Evolutionary conservation across 139 green algal species (phyloP).

Genomic region (Chloropicon primus): DNA sequence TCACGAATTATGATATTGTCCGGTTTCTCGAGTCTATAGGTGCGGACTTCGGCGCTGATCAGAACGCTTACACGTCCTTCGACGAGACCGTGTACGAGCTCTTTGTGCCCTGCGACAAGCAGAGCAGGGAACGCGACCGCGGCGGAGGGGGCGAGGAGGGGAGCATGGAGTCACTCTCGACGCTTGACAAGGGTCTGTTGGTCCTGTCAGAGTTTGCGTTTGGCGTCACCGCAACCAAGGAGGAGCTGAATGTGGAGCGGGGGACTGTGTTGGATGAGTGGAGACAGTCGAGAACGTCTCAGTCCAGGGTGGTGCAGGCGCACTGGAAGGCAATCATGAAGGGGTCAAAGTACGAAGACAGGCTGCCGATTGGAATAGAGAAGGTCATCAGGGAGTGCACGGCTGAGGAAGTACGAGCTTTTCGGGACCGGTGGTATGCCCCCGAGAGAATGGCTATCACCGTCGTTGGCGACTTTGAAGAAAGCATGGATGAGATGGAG

Average conservation of each 20-base stretch:
- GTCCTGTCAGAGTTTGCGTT: constrained; percentile 67
- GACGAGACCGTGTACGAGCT: constrained; percentile 66
- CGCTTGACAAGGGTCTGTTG: constrained; percentile 43
- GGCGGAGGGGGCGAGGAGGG: constrained; percentile 21
- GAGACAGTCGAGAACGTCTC: constrained; percentile 41
- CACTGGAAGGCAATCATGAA: constrained; percentile 71
- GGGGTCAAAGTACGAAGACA: constrained; percentile 56
- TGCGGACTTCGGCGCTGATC: constrained; percentile 68
- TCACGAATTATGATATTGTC: constrained; percentile 66
- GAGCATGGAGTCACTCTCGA: constrained; percentile 27
- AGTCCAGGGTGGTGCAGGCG: constrained; percentile 46
- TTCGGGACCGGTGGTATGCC: constrained; percentile 53
- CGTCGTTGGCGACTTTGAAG: constrained; percentile 54
- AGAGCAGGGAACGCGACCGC: no score
- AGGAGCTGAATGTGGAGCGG: constrained; percentile 69
- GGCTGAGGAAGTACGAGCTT: constrained; percentile 34
- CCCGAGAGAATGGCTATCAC: constrained; percentile 33
- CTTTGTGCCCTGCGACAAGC: constrained; percentile 20
- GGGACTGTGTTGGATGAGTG: constrained; percentile 80
- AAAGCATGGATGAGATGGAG: constrained; percentile 28
- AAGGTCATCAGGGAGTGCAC: constrained; percentile 40
- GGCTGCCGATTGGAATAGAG: constrained; percentile 72
- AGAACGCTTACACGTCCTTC: constrained; percentile 69
- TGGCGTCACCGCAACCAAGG: constrained; percentile 29
- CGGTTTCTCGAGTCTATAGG: constrained; percentile 71